Evolutionary conservation across 805 yeast species (phyloP), one percentile per base, ranked within the genome.

Genomic region (Hanseniaspora guilliermondii): DNA sequence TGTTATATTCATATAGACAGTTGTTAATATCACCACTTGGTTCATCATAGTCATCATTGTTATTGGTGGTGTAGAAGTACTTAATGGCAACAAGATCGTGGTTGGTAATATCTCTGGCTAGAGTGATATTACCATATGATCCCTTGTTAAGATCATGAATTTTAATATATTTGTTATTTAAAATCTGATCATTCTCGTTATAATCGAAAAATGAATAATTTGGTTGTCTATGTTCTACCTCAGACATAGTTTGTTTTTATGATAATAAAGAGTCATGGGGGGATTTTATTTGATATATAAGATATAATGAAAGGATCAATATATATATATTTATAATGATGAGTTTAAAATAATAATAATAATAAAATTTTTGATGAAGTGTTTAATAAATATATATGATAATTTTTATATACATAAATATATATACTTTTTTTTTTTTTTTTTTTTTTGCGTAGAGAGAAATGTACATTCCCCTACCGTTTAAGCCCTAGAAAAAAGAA

Each of bases 71-170:
- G 60, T 80, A 82, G 54, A 88, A 83, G 65, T 85, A 86, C 69
- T 91, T 89, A 57, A 91, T 80, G 2, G 97, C 97, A 30, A 85
- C 94, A 47, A 85, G 68, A 54, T 72, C 70, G 38, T 71, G 68
- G 25, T 75, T 73, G 22, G 61, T 59, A 4, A 68, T 60, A 66
- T 91, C 96, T 61, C 80, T 81, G 9, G 96, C 97, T 25, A 91
- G 74, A 2, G 94, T 81, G 8, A 91, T 97, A 47, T 85, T 77
- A 49, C 97, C 97, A 67, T 87, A 91, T 0, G 97, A 87, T 32
- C 97, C 97, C 66, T 87, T 89, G 64, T 89, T 86, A 56, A 91
- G 78, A 63, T 82, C 86, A 56, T 78, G 80, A 22, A 87, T 73
- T 60, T 82, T 82, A 56, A 72, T 70, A 69, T 87, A 91, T 55